Base-by-base conservation (phyloP, 2,329 filamentous ascomycete genomes). In the Aspergillus hiratsukae region DNA sequence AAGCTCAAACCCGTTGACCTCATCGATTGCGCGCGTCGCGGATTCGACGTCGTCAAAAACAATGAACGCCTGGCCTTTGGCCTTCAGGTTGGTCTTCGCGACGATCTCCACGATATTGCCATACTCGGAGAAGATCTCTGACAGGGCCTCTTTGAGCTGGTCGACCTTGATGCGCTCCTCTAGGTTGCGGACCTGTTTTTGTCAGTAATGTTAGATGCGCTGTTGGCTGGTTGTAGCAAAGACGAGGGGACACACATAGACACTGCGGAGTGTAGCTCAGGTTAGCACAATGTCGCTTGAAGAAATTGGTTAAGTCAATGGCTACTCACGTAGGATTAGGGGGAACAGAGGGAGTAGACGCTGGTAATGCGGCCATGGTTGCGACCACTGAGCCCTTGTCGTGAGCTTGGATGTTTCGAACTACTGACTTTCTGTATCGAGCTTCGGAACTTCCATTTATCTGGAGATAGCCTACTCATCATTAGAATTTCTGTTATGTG, bases 31-130 rank as follows among this genome's bases (percentile, higher is more conserved):
- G 61, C 85, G 83, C 52, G 83, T 79, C 3, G 92, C 92, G n/a
- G 87, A 84, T 54, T 91, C 88, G n/a, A 87, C 79, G 59, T 80
- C 83, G 66, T 95, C 91, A 72, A 91, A 97, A 48, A 97, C 91
- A 51, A 99, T 78, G 71, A 99, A 99, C 0, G 94, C 94, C 76
- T 99, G 94, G 11, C 94, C 94, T 72, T 95, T 97, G 46, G 91
- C 90, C 72, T 90, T 92, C 29, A 97, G 76, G 73, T 95, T 97
- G 61, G 85, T 90, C 79, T 96, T 96, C 48, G 90, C 90, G 58
- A 96, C 83, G 52, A 96, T 84, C 61, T 96, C 91, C 65, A 96
- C 77, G 59, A 96, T 85, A 56, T 80, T 87, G 61, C 94, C 94
- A 75, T 94, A 97, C 74, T 96, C 90, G 61, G 86, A 86, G 77